Base-by-base conservation (phyloP, 2,329 filamentous ascomycete species). In the Cercospora janseana region DNA sequence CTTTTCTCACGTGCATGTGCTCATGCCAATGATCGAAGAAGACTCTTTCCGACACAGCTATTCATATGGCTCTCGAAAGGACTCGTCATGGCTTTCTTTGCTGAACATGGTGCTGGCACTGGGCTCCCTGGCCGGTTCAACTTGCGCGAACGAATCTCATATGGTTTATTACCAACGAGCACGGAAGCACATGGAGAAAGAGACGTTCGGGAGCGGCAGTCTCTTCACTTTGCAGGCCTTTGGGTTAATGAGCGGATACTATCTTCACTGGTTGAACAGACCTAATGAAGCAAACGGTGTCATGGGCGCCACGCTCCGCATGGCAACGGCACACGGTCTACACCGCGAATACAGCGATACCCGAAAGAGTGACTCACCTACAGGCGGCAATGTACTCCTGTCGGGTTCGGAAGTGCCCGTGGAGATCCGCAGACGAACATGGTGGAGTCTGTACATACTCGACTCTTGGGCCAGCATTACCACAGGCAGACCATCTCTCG, bases 401-500 rank as follows among this genome's bases (percentile, higher is more conserved):
- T 51, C 24, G 10, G 50, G 48, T 2, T 75, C 76, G 45, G 68
- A 79, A 28, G 74, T 76, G 10, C 76, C 78, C 0, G 75, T 78
- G 13, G 83, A 87, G 63, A 79, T 81, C 8, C 76, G 82, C 49
- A 74, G 82, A 48, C 76, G 83, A 26, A 86, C 86, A 3, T 89
- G 86, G 85, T 88, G 85, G 85, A 85, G 79, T 41, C 68, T 88
- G 4, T 85, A 87, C 66, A 86, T 83, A 62, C 74, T 89, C 16
- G 86, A 88, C 63, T 86, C 85, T 0, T 88, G 85, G 85, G 83
- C 82, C 0, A 82, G 80, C 12, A 85, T 83, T 24, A 87, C 84
- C 1, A 77, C 87, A 56, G 85, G 85, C 1, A 77, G 85, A 29
- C 85, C 85, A 3, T 86, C 82, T 3, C 81, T 87, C 64, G 83